Percentiles rank a stretch among this genome's conserved stretches.
These are phyloP conservation scores for Amniculicola lignicola DNA, from an alignment of 495 filamentous ascomycete genomes.

Conservation along the genomic window DNA sequence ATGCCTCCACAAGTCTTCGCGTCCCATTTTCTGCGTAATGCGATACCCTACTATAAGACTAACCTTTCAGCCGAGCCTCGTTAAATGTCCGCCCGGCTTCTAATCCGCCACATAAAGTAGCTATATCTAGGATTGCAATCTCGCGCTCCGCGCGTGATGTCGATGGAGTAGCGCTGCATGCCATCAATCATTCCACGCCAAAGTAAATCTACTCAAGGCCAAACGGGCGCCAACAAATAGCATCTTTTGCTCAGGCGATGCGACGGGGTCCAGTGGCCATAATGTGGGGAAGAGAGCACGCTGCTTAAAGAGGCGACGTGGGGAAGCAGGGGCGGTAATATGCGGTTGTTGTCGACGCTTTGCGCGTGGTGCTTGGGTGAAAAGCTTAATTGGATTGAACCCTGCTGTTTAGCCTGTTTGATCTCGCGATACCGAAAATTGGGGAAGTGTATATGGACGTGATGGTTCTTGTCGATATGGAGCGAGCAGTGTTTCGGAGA, in stretches of 20 bases:
- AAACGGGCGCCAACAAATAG: no score
- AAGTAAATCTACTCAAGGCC: no score
- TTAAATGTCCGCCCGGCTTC: neutral
- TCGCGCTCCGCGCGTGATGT: no score
- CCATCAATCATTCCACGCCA: no score
- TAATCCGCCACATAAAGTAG: slow-evolving; percentile 4
- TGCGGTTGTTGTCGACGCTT: slow-evolving; percentile 15
- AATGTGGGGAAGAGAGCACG: no score
- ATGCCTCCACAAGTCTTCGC: neutral
- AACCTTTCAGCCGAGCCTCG: slow-evolving; percentile 13
- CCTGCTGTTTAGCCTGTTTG: slow-evolving; percentile 16
- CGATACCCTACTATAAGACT: slow-evolving; percentile 3
- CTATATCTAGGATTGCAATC: no score
- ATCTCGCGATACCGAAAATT: neutral
- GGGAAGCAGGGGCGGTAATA: slow-evolving; percentile 3
- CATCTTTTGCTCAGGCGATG: no score
- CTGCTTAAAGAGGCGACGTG: no score
- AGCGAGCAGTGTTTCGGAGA: neutral
- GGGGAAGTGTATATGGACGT: neutral
- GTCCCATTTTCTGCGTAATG: neutral
- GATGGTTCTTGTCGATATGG: no score
- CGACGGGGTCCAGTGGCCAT: no score
- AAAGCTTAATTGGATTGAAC: slow-evolving; percentile 21
- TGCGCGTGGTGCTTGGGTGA: slow-evolving; percentile 25
- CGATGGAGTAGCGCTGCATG: no score